A percentile compares a stretch with the other conserved stretches of the same genome.
These are phyloP conservation scores for Plasmodium berghei DNA, from an alignment of 169 alveolate species.

Conservation along the genomic window DNA sequence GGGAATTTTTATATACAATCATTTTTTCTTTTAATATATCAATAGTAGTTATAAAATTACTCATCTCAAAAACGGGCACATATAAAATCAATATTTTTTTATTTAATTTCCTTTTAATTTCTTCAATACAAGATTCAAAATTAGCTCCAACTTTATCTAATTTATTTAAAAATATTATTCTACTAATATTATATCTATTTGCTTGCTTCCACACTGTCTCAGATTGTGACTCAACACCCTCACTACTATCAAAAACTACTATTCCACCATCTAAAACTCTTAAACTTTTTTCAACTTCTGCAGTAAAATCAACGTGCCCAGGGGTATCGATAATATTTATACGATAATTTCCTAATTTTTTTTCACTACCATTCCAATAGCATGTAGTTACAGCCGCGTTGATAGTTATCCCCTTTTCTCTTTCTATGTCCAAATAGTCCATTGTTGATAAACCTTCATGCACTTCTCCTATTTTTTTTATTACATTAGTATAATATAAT, in stretches of 20 bases:
- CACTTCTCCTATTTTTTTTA: slow-evolving; percentile 89
- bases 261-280: slow-evolving; percentile 97
- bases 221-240: slow-evolving; percentile 97
- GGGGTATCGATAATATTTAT: slow-evolving; percentile 98
- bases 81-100: slow-evolving; percentile 91
- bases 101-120: slow-evolving; percentile 89
- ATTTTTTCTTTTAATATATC: slow-evolving; percentile 87
- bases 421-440: slow-evolving; percentile 97
- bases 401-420: slow-evolving; percentile 97
- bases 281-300: slow-evolving; percentile 94
- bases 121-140: slow-evolving; percentile 88
- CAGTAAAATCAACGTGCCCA: slow-evolving; percentile 97
- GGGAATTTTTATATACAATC: slow-evolving; percentile 72
- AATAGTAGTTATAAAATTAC: slow-evolving; percentile 89
- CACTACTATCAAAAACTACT: slow-evolving; percentile 96
- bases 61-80: slow-evolving; percentile 92
- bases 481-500: slow-evolving; percentile 94
- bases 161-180: slow-evolving; percentile 94
- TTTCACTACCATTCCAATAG: slow-evolving; percentile 91
- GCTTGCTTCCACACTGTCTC: slow-evolving; percentile 97
- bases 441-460: slow-evolving; percentile 94
- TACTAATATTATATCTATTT: slow-evolving; percentile 90
- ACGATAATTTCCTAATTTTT: slow-evolving; percentile 85
- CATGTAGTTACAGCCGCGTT: slow-evolving; percentile 97
- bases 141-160: slow-evolving; percentile 96